Base-by-base conservation (phyloP, 2,329 filamentous ascomycete genomes). In the Sarocladiaceae sp. region DNA sequence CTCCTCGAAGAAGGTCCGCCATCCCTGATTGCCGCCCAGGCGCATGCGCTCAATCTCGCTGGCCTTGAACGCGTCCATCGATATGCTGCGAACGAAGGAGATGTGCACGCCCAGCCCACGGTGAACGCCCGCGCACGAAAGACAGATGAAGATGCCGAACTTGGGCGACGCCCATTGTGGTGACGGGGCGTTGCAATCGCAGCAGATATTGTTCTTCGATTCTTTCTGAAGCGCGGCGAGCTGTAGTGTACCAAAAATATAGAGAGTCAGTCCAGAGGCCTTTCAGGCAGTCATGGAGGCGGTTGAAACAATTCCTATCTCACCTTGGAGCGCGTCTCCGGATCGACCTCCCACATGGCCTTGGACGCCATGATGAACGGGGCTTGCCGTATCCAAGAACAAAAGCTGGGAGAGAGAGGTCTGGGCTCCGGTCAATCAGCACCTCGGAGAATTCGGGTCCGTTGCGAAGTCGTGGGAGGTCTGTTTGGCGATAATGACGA, bases 111-210 rank as follows among this genome's bases (percentile, higher is more conserved):
- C 93, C 23, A 98, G 80, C 3, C 89, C 89, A 51, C 93, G 85
- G 69, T 98, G 93, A 44, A 93, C 87, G 55, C 93, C 93, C 26
- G 90, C 91, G 72, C 93, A 98, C 51, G 85, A 88, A 43, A 98
- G 82, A 68, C 93, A 98, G 75, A 98, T 96, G 72, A 98, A 98
- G 65, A 95, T 88, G 60, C 91, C 91, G 62, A 98, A 95, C 68
- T 98, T 98, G 52, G 93, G 93, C 29, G 89, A 76, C 55, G 93
- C 91, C 93, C 93, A 98, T 84, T 98, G 93, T 50, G 93, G 93
- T 56, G 88, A 94, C 18, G 93, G 91, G 34, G 93, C 91, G 61
- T 83, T 83, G 74, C 93, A 98, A 70, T 98, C 93, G 70, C 90
- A 91, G 72, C 93, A 98, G 57, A 80, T 70, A 62, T 86, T 88